A percentile compares a stretch with the other conserved stretches of the same genome.
These are phyloP conservation scores for Gracilaria domingensis DNA, from an alignment of 23 red algal genomes.

Conservation along the genomic window DNA sequence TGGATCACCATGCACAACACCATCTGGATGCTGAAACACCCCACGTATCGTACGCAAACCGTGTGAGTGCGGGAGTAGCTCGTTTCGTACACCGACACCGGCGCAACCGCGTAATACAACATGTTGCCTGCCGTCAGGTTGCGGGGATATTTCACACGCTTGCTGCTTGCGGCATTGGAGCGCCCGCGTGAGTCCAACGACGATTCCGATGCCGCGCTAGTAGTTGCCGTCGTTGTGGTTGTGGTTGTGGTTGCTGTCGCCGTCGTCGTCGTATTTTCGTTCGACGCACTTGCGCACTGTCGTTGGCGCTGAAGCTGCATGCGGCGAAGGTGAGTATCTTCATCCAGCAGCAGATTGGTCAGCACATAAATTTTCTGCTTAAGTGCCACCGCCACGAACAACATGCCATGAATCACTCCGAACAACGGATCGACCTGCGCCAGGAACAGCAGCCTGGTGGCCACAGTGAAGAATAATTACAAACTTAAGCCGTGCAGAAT, in stretches of 20 bases:
- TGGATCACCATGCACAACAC: too few relatives aligned
- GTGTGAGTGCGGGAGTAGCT: conserved; percentile 76
- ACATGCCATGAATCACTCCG: too few relatives aligned
- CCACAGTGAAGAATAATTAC: too few relatives aligned
- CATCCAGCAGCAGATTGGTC: conserved; percentile 79
- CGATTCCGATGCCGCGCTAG: conserved; percentile 22
- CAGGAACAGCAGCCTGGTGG: too few relatives aligned
- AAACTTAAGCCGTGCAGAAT: too few relatives aligned
- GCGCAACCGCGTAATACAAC: too few relatives aligned
- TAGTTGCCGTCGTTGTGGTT: neutral
- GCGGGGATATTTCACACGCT: too few relatives aligned
- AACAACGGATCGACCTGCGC: too few relatives aligned
- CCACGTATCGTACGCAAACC: conserved; percentile 75
- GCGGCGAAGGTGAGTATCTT: conserved; percentile 62
- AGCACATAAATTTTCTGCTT: conserved; percentile 84
- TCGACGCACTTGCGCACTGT: neutral
- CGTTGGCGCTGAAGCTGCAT: neutral
- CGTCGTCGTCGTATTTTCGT: neutral
- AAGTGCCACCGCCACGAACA: conserved; percentile 58
- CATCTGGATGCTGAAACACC: conserved; percentile 43
- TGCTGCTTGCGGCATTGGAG: too few relatives aligned
- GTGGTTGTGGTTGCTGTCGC: neutral
- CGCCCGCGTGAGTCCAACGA: too few relatives aligned
- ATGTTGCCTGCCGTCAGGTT: too few relatives aligned
- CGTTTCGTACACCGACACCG: conserved; percentile 90